phyloP scores from a whole-genome alignment of 805 yeast genomes.

The Metschnikowia shivogae region DNA sequence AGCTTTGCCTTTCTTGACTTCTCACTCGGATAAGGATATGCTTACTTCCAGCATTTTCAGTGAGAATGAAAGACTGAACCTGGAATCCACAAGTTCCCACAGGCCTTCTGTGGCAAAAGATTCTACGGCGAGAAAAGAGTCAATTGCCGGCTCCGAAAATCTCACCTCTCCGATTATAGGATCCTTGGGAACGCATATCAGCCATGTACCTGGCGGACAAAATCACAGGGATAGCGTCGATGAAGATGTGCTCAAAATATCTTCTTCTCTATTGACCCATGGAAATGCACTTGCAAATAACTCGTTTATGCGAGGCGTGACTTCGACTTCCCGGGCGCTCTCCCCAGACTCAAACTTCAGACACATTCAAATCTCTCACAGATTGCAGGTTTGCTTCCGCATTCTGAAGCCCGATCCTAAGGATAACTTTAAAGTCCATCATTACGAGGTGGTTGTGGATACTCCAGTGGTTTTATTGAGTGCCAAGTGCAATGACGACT shows the following conservation, averaged over 20 bases:
- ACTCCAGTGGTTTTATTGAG: conserved; percentile 58
- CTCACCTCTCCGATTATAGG: conserved; percentile 36
- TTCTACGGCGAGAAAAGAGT: conserved; percentile 16
- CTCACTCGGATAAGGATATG: conserved; percentile 30
- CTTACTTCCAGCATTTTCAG: conserved; percentile 18
- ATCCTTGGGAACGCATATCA: conserved; percentile 35
- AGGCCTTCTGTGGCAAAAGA: conserved; percentile 25
- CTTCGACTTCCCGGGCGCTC: conserved; percentile 37
- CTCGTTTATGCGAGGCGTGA: conserved; percentile 33
- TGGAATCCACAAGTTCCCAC: neutral
- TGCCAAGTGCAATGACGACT: conserved; percentile 38
- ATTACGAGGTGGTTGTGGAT: conserved; percentile 76
- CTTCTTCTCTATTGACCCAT: conserved; percentile 29
- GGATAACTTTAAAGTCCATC: conserved; percentile 50
- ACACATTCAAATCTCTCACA: conserved; percentile 59
- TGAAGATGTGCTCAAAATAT: conserved; percentile 27
- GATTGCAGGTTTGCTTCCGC: conserved; percentile 67
- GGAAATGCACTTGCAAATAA: conserved; percentile 21
- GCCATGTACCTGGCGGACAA: conserved; percentile 19
- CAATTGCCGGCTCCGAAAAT: conserved; percentile 8
- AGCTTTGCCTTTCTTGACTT: conserved; percentile 42
- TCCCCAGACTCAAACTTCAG: conserved; percentile 64
- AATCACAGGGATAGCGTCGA: conserved; percentile 8
- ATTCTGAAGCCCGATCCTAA: conserved; percentile 58
- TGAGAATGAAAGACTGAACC: conserved; percentile 6